Evolutionary conservation across 164 flowering plant species (phyloP).

Genomic region (Euptelea pleiosperma): DNA sequence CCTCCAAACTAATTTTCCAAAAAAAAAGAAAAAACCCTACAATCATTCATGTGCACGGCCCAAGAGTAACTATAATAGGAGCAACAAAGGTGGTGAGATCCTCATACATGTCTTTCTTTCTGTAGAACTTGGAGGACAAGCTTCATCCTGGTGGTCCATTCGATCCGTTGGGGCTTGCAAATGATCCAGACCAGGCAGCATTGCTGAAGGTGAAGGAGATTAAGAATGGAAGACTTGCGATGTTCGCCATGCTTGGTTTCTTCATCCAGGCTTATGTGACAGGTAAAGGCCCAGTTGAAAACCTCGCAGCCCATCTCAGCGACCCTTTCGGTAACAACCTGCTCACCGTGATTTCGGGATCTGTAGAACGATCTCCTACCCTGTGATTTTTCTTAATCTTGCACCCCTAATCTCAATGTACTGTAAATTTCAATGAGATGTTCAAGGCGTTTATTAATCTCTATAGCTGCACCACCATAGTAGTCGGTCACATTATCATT

Average conservation of each 20-base stretch:
- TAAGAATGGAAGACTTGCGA: slow-evolving; percentile 86
- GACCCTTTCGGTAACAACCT: slow-evolving; percentile 94
- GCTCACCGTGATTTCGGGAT: slow-evolving; percentile 72
- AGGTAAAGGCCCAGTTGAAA: slow-evolving; percentile 89
- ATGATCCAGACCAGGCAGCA: slow-evolving; percentile 90
- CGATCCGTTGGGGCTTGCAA: slow-evolving; percentile 83
- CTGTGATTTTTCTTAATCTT: slow-evolving; percentile 38
- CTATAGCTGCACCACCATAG: no score
- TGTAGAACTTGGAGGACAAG: slow-evolving; percentile 78
- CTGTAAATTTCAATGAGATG: no score
- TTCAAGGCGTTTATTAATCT: no score
- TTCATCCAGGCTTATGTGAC: slow-evolving; percentile 88
- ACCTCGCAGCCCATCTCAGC: slow-evolving; percentile 74
- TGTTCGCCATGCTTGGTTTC: slow-evolving; percentile 96
- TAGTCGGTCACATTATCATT: no score
- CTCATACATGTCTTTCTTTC: background rate
- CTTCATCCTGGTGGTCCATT: slow-evolving; percentile 97
- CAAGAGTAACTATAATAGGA: background rate
- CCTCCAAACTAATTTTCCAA: no score
- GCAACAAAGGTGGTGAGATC: background rate
- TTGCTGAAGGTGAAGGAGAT: slow-evolving; percentile 90
- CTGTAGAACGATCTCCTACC: slow-evolving; percentile 70
- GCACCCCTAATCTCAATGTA: no score
- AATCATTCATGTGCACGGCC: no score
- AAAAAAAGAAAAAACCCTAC: background rate